Conservation (phyloP, 2,329 filamentous ascomycete species). For the Dendryphion nanum region DNA sequence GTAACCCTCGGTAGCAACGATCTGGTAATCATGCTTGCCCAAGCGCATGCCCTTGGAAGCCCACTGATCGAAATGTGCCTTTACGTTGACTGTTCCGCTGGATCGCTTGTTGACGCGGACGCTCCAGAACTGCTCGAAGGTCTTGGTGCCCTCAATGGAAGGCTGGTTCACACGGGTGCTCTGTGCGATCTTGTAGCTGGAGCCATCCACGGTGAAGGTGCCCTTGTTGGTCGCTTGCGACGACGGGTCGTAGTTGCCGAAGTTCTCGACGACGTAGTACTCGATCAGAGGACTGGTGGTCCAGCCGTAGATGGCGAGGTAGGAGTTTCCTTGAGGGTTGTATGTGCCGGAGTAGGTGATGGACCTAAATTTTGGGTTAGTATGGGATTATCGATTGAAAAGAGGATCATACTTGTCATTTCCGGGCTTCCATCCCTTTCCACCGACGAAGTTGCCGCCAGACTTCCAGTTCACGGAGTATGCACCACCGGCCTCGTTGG, state of each 20-base stretch:
- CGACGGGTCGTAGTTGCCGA: slow-evolving; percentile 50
- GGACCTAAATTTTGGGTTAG: slow-evolving; percentile 32
- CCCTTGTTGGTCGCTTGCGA: slow-evolving; percentile 42
- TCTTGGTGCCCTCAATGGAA: slow-evolving; percentile 51
- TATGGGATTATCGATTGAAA: background rate
- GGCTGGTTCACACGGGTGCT: slow-evolving; percentile 42
- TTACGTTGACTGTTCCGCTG: slow-evolving; percentile 30
- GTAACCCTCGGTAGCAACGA: slow-evolving; percentile 57
- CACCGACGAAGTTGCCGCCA: slow-evolving; percentile 57
- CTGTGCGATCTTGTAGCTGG: slow-evolving; percentile 30
- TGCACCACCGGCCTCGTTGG: slow-evolving; percentile 51
- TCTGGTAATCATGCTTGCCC: slow-evolving; percentile 38
- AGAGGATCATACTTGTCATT: slow-evolving; percentile 43
- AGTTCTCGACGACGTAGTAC: slow-evolving; percentile 55
- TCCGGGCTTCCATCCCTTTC: slow-evolving; percentile 60
- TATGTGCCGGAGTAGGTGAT: slow-evolving; percentile 50
- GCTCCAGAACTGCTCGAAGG: slow-evolving; percentile 55
- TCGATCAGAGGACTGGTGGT: slow-evolving; percentile 54
- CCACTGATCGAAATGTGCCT: slow-evolving; percentile 38
- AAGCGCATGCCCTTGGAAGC: slow-evolving; percentile 29
- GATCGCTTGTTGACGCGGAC: slow-evolving; percentile 32
- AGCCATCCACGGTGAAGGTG: slow-evolving; percentile 28
- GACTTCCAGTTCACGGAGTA: slow-evolving; percentile 53
- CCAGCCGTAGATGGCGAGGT: slow-evolving; percentile 60
- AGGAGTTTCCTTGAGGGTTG: slow-evolving; percentile 48